These are phyloP conservation scores for Theileria sp. DNA, from an alignment of 169 alveolate species.

Conservation along the genomic window DNA sequence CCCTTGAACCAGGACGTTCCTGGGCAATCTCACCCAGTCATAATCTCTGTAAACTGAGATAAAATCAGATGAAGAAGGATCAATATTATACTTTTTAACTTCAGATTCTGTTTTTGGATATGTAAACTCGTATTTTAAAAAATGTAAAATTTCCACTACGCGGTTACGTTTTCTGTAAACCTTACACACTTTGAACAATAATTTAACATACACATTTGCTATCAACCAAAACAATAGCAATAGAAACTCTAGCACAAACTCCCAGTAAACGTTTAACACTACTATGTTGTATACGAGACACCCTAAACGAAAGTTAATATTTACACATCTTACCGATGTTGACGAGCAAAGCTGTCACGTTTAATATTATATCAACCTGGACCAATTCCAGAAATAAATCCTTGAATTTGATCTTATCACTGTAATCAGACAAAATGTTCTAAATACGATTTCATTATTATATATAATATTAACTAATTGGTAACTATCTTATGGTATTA, in stretches of 20 bases:
- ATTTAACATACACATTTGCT: constrained; percentile 46
- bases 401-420: not conserved
- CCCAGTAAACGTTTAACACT: constrained; percentile 2
- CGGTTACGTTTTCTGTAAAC: constrained; percentile 36
- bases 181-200: constrained; percentile 32
- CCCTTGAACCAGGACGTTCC: constrained; percentile 54
- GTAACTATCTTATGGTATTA: not conserved
- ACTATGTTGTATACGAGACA: constrained; percentile 2
- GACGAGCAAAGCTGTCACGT: not conserved
- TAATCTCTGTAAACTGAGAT: constrained; percentile 55
- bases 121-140: constrained; percentile 3
- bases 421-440: not conserved
- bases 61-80: constrained; percentile 60
- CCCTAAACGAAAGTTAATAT: not conserved
- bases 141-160: constrained; percentile 38
- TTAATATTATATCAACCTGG: constrained; percentile 1
- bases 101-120: constrained; percentile 41
- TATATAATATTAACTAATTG: not conserved
- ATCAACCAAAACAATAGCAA: constrained; percentile 40
- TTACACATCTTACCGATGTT: constrained; percentile 10
- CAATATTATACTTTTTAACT: constrained; percentile 42
- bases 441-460: not conserved
- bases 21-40: constrained; percentile 61
- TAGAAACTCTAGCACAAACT: constrained; percentile 26
- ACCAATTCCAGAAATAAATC: not conserved